Base-by-base conservation (phyloP, 306 rosid genomes). In the Geum urbanum region DNA sequence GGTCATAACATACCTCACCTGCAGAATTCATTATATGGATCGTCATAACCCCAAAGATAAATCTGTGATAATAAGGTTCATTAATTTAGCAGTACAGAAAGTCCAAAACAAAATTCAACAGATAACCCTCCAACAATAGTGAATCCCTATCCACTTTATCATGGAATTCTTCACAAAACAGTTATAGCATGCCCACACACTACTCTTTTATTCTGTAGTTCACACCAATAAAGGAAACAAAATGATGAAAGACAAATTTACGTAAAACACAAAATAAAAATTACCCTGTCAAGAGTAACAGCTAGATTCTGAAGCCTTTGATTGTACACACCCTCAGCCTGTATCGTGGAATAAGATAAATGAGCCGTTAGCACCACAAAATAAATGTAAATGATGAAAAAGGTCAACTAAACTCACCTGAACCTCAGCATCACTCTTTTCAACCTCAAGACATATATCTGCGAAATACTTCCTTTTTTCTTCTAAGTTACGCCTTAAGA, bases 271-370 rank as follows among this genome's bases (percentile, higher is more conserved):
- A 16, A 60, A 51, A 80, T 10, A 57, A 46, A 10, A 80, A 71
- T 74, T 77, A 95, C 99, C 99, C 91, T 95, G 84, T 95, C 99
- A 16, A 95, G 95, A 79, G 99, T 95, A 78, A 95, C 92, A 46
- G 99, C 97, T 80, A 95, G 87, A 80, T 95, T 95, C 84, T 95
- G 97, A 77, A 95, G 97, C 87, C 99, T 91, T 79, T 95, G 99
- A 79, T 95, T 95, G 86, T 91, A 91, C 8, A 95, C 99, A 50
- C 99, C 99, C 80, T 95, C 99, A 32, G 99, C 97, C 99, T 94
- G 85, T 78, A 70, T 56, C 84, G 72, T 48, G 63, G 64, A 65
- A 72, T 72, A 62, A 72, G 53, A 67, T 63, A 37, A 63, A 62
- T 70, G n/a, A 61, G 47, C 48, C 32, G 32, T 63, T 19, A 37